Evolutionary conservation across 83 land plant genomes (phyloP).

Genomic region (Picea abies): DNA sequence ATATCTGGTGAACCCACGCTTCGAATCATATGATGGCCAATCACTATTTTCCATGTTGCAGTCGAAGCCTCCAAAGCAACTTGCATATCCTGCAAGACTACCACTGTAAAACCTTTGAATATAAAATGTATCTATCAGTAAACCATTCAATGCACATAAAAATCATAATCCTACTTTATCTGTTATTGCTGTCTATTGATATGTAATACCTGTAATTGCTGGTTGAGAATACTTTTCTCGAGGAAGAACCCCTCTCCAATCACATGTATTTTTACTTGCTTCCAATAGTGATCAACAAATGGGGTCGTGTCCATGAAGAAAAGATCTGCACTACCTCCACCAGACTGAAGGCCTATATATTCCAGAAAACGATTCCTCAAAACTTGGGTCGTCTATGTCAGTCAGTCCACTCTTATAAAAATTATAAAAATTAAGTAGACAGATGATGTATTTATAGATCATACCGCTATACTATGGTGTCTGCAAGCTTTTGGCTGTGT

Average conservation of each 20-base stretch:
- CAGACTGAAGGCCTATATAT: conserved; percentile 14
- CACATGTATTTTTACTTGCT: conserved; percentile 46
- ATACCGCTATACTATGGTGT: conserved; percentile 37
- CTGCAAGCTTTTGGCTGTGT: conserved; percentile 28
- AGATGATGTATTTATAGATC: neutral
- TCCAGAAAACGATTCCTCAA: conserved; percentile 24
- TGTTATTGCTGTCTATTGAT: neutral
- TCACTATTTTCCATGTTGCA: conserved; percentile 91
- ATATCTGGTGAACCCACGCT: conserved; percentile 56
- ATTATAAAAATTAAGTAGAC: conserved; percentile 16
- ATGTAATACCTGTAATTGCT: conserved; percentile 52
- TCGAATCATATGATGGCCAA: conserved; percentile 85
- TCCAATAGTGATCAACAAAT: conserved; percentile 67
- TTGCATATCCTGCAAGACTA: conserved; percentile 54
- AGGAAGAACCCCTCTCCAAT: too few relatives aligned
- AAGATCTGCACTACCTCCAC: conserved; percentile 44
- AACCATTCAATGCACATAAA: too few relatives aligned
- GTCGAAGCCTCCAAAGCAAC: conserved; percentile 54
- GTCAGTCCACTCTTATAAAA: conserved; percentile 33
- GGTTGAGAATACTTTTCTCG: conserved; percentile 45
- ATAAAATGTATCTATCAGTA: too few relatives aligned
- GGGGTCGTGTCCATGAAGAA: conserved; percentile 92
- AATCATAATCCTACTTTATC: too few relatives aligned
- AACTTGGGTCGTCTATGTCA: conserved; percentile 17
- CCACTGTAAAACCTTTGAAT: neutral